phyloP scores from a whole-genome alignment of 2,329 filamentous ascomycete genomes.

The Colletotrichum scovillei region DNA sequence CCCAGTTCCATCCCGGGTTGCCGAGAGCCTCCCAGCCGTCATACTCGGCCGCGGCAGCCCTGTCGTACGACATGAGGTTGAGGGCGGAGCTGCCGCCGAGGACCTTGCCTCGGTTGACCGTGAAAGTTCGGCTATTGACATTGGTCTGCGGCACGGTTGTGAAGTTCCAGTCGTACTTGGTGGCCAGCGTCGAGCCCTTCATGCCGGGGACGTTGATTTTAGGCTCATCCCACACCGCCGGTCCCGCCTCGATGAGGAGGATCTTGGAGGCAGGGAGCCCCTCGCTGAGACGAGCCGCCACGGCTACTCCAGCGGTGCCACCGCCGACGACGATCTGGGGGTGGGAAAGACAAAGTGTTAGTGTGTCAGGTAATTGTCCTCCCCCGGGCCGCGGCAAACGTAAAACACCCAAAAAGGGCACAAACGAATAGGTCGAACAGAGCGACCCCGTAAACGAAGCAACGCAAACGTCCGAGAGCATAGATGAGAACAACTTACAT shows the following conservation, averaged over 20 bases:
- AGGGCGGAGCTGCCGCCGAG: constrained; percentile 58
- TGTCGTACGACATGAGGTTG: constrained; percentile 54
- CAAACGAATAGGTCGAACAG: not conserved
- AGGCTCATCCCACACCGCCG: constrained; percentile 39
- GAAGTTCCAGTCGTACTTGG: constrained; percentile 51
- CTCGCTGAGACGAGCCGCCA: constrained; percentile 43
- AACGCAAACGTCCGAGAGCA: not conserved
- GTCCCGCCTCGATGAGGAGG: constrained; percentile 46
- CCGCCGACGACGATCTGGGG: constrained; percentile 46
- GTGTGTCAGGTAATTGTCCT: not conserved
- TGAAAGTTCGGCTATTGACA: constrained; percentile 50
- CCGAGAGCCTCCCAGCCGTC: constrained; percentile 48
- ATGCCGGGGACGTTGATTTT: constrained; percentile 43
- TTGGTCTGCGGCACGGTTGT: constrained; percentile 50
- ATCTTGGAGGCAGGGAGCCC: constrained; percentile 40
- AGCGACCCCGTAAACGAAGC: constrained; percentile 1
- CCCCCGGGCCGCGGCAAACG: not conserved
- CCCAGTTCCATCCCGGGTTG: constrained; percentile 50
- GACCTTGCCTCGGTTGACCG: constrained; percentile 55
- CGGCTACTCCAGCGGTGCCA: constrained; percentile 47
- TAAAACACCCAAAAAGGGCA: not conserved
- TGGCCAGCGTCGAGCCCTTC: constrained; percentile 40
- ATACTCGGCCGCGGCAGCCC: constrained; percentile 44
- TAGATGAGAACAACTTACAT: constrained; percentile 25
- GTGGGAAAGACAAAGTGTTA: not conserved